Conservation (phyloP, 495 filamentous ascomycete genomes). For the Penicillium alfredii region DNA sequence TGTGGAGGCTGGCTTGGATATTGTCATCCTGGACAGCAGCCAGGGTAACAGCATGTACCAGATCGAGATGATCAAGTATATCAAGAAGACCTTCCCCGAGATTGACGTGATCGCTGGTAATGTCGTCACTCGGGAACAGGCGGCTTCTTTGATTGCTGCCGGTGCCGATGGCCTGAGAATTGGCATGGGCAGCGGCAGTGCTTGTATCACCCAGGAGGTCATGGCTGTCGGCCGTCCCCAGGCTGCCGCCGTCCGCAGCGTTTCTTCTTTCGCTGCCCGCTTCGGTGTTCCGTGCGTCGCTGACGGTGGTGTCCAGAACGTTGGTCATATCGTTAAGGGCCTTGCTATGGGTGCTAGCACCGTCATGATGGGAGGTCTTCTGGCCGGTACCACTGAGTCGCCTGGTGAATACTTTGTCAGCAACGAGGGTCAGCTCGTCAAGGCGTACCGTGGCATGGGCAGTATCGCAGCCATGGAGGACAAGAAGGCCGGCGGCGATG, state of each 20-base stretch:
- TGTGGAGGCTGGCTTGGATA: conserved; percentile 90
- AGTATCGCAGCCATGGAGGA: conserved; percentile 99
- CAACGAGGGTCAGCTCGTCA: conserved; percentile 92
- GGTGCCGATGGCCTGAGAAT: conserved; percentile 96
- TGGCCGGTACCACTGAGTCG: conserved; percentile 95
- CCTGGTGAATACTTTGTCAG: conserved; percentile 95
- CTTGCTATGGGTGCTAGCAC: conserved; percentile 89
- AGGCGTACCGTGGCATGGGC: conserved; percentile 98
- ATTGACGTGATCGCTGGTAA: conserved; percentile 97
- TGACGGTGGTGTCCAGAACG: conserved; percentile 96
- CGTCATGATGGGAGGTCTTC: conserved; percentile 98
- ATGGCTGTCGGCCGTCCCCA: conserved; percentile 98
- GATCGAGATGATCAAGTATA: conserved; percentile 92
- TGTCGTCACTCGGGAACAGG: conserved; percentile 94
- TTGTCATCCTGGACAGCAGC: conserved; percentile 90
- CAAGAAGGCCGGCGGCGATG: conserved; percentile 70
- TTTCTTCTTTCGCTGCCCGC: conserved; percentile 76
- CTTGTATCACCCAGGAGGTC: conserved; percentile 99
- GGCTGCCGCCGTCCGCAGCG: conserved; percentile 84
- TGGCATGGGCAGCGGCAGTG: conserved; percentile 96
- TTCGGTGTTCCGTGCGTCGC: conserved; percentile 98
- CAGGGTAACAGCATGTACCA: conserved; percentile 98
- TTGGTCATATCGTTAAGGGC: conserved; percentile 98
- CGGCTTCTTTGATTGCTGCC: conserved; percentile 83
- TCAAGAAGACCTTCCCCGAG: conserved; percentile 77